These are phyloP conservation scores for Yamadazyma friedrichii DNA, from an alignment of 1,139 yeast species.

Conservation along the genomic window DNA sequence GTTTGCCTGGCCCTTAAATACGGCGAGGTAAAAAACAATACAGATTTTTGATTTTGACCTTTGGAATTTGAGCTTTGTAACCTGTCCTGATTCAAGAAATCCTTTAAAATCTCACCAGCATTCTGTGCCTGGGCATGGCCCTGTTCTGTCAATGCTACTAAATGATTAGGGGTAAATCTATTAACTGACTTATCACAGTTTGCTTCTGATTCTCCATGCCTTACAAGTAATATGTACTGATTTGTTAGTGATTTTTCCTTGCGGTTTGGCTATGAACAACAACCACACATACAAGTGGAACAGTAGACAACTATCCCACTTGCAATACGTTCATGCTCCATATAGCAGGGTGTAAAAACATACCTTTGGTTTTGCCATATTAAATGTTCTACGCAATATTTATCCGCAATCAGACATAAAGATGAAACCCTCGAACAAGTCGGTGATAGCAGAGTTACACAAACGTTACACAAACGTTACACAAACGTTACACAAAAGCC, in stretches of 20 bases:
- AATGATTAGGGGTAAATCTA: slow-evolving; percentile 72
- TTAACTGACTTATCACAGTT: slow-evolving; percentile 81
- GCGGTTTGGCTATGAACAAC: too few relatives aligned
- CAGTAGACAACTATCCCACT: too few relatives aligned
- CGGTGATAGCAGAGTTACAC: too few relatives aligned
- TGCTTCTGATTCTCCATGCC: slow-evolving; percentile 93
- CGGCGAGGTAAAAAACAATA: slow-evolving; percentile 78
- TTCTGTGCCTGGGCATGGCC: slow-evolving; percentile 68
- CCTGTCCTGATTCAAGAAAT: slow-evolving; percentile 50
- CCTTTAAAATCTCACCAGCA: slow-evolving; percentile 64
- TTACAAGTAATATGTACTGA: slow-evolving; percentile 69
- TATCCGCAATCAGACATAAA: not conserved
- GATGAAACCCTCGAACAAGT: not conserved
- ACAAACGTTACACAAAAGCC: too few relatives aligned
- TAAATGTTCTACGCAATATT: not conserved
- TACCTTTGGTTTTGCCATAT: slow-evolving; percentile 3
- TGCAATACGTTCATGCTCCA: too few relatives aligned
- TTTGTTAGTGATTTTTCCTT: too few relatives aligned
- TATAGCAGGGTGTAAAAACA: not conserved
- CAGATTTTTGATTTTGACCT: slow-evolving; percentile 25
- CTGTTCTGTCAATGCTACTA: slow-evolving; percentile 62
- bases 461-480: too few relatives aligned
- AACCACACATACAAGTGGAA: too few relatives aligned
- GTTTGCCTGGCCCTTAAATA: slow-evolving; percentile 82
- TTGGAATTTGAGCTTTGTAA: slow-evolving; percentile 22